Evolutionary conservation across 495 filamentous ascomycete species (phyloP).

Genomic region (Penicillium simplicissimum): DNA sequence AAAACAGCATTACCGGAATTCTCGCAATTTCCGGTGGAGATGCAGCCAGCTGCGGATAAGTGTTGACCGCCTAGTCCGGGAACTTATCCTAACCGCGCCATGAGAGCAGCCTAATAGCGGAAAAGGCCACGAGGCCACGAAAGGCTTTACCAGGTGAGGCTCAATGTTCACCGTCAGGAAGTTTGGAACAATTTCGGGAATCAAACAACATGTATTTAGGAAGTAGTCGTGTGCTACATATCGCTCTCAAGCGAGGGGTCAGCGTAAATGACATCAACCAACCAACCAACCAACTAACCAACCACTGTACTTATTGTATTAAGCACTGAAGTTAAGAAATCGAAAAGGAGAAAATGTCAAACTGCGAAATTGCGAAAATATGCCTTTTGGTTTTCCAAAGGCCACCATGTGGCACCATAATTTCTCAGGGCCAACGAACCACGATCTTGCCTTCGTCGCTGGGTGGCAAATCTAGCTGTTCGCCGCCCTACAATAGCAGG

Average conservation of each 20-base stretch:
- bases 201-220: neutral
- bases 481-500: too few species aligned
- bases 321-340: too few species aligned
- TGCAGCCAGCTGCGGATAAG: constrained; percentile 10
- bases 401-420: too few species aligned
- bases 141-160: constrained; percentile 8
- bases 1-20: constrained; percentile 10
- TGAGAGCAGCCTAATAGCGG: constrained; percentile 1
- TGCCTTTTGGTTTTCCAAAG: too few species aligned
- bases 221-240: constrained; percentile 7
- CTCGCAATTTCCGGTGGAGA: constrained; percentile 6
- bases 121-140: constrained; percentile 7
- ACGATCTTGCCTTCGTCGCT: too few species aligned
- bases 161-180: constrained; percentile 8
- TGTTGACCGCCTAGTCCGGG: constrained; percentile 2
- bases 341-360: too few species aligned
- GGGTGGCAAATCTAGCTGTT: too few species aligned
- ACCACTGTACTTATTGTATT: too few species aligned
- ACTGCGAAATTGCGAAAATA: too few species aligned
- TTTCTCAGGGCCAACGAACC: too few species aligned
- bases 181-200: constrained; percentile 3
- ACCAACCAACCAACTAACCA: too few species aligned
- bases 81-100: constrained; percentile 10
- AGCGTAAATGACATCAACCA: too few species aligned
- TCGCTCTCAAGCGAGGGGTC: constrained; percentile 10